A percentile compares a stretch with the other conserved stretches of the same genome.
These are phyloP conservation scores for Suillus subaureus DNA, from an alignment of 768 basidiomycete species.

Conservation along the genomic window DNA sequence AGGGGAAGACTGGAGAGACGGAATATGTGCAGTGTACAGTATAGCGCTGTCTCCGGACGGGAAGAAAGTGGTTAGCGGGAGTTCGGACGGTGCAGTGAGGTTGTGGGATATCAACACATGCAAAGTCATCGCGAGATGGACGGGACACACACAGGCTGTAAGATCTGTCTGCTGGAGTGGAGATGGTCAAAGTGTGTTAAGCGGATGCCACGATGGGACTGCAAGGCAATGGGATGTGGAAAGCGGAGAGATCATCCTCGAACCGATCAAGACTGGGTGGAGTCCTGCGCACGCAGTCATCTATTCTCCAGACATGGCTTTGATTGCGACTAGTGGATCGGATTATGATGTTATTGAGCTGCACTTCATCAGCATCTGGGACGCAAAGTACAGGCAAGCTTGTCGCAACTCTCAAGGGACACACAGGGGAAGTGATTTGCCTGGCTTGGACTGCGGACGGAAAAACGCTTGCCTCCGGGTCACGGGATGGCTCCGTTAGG, in stretches of 20 bases:
- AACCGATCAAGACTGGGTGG: background rate
- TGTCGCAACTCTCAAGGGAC: too few relatives aligned
- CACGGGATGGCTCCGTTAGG: too few relatives aligned
- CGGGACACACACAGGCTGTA: background rate
- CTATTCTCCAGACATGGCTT: slow-evolving; percentile 7
- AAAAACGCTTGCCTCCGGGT: too few relatives aligned
- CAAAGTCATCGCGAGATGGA: background rate
- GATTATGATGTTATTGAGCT: too few relatives aligned
- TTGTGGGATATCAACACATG: background rate
- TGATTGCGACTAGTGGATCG: slow-evolving; percentile 1
- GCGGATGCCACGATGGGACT: background rate
- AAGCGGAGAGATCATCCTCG: background rate
- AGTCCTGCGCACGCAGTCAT: background rate
- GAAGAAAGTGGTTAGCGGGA: background rate
- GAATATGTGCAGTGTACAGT: background rate
- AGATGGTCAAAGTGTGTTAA: background rate
- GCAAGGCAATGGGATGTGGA: background rate
- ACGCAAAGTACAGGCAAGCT: too few relatives aligned
- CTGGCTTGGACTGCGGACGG: too few relatives aligned
- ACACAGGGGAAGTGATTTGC: too few relatives aligned
- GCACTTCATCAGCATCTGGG: too few relatives aligned
- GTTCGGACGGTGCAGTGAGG: background rate
- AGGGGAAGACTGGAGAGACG: background rate
- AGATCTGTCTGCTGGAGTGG: background rate
- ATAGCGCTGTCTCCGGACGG: background rate